Evolutionary conservation across 345 rosid species (phyloP), one percentile per base, ranked within the genome.

Genomic region (Ricinus communis): DNA sequence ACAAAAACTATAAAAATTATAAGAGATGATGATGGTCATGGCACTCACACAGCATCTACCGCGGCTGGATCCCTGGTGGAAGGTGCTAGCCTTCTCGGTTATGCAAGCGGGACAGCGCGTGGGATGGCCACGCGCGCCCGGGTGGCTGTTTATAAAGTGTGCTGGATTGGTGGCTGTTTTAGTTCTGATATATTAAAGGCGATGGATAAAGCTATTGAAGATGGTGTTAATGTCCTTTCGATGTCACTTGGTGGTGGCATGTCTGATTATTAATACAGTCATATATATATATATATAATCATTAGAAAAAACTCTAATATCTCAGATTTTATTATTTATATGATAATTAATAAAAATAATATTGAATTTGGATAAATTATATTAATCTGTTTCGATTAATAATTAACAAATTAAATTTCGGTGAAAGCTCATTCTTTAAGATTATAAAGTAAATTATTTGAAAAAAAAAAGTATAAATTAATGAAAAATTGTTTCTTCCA

Each of bases 1-100:
- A n/a, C n/a, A n/a, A n/a, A n/a, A n/a, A n/a, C n/a, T n/a, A n/a
- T n/a, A n/a, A n/a, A n/a, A n/a, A n/a, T n/a, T n/a, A n/a, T n/a
- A 13, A 62, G 85, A 55, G 85, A 82, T 28, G 82, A 79, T 2
- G 85, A 82, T 4, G 85, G 82, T 36, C 85, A 82, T 16, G 85
- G 80, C 2, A 76, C 82, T 36, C 85, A 82, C 74, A 82, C 85
- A 11, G 59, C 80, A 1, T 53, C 78, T 0, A 75, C 78, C 4
- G 69, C 72, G 4, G 78, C 41, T 8, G 78, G 78, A 12, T 75
- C 78, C 1, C 41, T 38, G 6, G 78, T 75, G 49, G 64, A 54
- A 62, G 78, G 63, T 27, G 78, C 78, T 14, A 75, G 51, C 15
- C 70, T 75, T 5, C 69, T 75, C 0, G 78, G 73, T 0, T 75